A percentile compares a stretch with the other conserved stretches of the same genome.
Conservation (phyloP, 148 eudicot species). For the Nepenthes mirabilis region DNA sequence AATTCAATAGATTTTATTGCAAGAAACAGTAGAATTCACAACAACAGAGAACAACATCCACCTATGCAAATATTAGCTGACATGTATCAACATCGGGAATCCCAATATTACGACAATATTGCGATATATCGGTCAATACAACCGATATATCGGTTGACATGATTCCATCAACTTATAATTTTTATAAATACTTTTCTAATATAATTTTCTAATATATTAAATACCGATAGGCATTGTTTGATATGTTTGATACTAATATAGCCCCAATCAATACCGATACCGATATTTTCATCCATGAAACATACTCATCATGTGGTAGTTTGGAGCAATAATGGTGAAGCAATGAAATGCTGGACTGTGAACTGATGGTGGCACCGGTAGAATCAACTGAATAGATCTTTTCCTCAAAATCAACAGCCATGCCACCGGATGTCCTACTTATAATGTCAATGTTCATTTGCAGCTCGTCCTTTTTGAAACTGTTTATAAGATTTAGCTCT, state of each 20-base stretch:
- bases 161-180: too few species aligned
- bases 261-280: too few species aligned
- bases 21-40: slow-evolving; percentile 1
- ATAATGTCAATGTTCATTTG: slow-evolving; percentile 72
- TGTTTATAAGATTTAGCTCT: slow-evolving; percentile 49
- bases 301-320: slow-evolving; percentile 97
- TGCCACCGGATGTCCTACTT: slow-evolving; percentile 25
- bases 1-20: not conserved
- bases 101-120: too few species aligned
- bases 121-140: too few species aligned
- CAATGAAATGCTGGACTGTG: slow-evolving; percentile 52
- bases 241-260: too few species aligned
- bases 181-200: too few species aligned
- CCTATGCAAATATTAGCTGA: too few species aligned
- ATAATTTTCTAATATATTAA: too few species aligned
- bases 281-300: not conserved
- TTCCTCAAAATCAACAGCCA: slow-evolving; percentile 26
- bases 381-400: slow-evolving; percentile 52
- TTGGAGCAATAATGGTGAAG: slow-evolving; percentile 88
- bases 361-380: slow-evolving; percentile 94
- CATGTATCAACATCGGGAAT: too few species aligned
- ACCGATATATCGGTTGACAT: too few species aligned
- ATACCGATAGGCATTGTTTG: too few species aligned
- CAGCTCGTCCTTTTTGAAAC: slow-evolving; percentile 51
- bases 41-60: not conserved